Conservation (phyloP, 306 rosid species). For the Oxytropis ochrocephala region DNA sequence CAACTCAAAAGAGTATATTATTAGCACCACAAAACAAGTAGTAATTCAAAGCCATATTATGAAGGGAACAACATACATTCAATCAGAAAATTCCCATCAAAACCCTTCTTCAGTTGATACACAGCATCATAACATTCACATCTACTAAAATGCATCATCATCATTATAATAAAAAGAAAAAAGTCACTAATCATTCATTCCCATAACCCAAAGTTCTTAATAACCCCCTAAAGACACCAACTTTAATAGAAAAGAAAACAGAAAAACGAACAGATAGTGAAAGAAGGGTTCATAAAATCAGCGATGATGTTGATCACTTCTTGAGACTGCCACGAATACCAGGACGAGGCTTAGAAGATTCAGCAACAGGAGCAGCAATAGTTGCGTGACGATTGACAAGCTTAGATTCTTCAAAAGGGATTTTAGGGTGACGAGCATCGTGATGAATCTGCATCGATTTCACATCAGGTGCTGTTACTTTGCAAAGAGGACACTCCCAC, state of each 20-base stretch:
- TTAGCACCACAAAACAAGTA: background rate
- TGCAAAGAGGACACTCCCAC: conserved; percentile 95
- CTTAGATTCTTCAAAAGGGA: conserved; percentile 67
- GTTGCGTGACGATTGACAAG: conserved; percentile 48
- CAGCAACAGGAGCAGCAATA: background rate
- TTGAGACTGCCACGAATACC: conserved; percentile 88
- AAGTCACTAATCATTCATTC: conserved; percentile 10
- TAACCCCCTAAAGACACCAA: background rate
- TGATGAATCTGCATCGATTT: conserved; percentile 98
- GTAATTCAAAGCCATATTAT: conserved; percentile 1
- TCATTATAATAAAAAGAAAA: background rate
- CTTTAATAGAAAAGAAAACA: background rate
- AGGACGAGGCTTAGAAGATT: conserved; percentile 55
- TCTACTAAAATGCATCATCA: background rate
- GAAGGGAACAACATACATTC: conserved; percentile 24
- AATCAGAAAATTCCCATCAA: background rate
- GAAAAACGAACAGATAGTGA: background rate
- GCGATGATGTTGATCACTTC: conserved; percentile 35
- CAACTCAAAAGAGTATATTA: background rate
- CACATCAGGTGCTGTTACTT: conserved; percentile 74
- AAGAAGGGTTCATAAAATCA: background rate
- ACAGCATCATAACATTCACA: conserved; percentile 5
- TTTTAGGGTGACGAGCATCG: conserved; percentile 79
- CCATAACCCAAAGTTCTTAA: conserved; percentile 14
- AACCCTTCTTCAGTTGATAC: conserved; percentile 22